A percentile compares a stretch with the other conserved stretches of the same genome.
Evolutionary conservation across 257 asterid species (phyloP).

Genomic region (Parsonsia alboflavescens): DNA sequence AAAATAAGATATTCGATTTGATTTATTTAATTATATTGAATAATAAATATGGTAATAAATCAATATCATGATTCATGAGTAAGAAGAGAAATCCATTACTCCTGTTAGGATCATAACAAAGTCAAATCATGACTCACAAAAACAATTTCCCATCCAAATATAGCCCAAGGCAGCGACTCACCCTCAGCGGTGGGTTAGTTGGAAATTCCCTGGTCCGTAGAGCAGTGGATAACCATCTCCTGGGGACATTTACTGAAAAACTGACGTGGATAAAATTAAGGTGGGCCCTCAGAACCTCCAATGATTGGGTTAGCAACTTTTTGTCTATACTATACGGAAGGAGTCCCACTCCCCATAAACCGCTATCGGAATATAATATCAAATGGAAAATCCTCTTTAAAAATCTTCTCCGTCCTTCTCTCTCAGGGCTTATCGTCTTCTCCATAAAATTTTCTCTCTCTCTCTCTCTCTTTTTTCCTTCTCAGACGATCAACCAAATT

Average conservation of each 20-base stretch:
- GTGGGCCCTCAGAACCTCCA: slow-evolving; percentile 33
- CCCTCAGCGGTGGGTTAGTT: no score
- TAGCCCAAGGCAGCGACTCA: no score
- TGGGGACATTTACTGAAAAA: neutral
- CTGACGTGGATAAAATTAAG: slow-evolving; percentile 20
- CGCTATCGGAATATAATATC: neutral
- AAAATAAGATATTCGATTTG: no score
- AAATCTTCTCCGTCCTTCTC: neutral
- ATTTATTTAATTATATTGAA: no score
- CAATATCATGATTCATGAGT: no score
- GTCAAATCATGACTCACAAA: no score
- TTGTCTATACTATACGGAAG: slow-evolving; percentile 27
- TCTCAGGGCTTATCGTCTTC: slow-evolving; percentile 3
- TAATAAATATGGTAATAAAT: no score
- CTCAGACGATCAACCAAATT: neutral
- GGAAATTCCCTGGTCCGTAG: neutral
- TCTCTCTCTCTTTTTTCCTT: neutral
- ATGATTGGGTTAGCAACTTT: slow-evolving; percentile 43
- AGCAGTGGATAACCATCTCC: neutral
- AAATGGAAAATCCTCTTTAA: slow-evolving; percentile 15
- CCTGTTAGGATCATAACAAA: no score
- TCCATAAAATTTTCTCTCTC: neutral
- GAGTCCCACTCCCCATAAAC: slow-evolving; percentile 8
- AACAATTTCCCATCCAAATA: no score
- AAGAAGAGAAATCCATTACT: no score